phyloP scores from a whole-genome alignment of 1,284 basidiomycete genomes.

The Ceratobasidium theobromae region DNA sequence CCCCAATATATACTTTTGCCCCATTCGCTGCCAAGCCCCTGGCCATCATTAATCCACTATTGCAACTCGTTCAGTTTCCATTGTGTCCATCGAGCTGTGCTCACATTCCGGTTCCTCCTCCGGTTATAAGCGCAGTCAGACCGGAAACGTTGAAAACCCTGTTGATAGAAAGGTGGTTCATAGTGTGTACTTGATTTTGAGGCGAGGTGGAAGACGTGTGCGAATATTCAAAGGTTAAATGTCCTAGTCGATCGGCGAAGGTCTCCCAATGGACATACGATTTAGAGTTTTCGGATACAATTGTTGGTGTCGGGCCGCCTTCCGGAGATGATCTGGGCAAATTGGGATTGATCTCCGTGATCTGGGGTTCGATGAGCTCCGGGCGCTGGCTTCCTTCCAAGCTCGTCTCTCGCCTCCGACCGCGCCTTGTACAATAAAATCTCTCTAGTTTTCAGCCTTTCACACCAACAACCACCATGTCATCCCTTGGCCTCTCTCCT shows the following conservation, averaged over 20 bases:
- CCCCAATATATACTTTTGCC: slow-evolving; percentile 79
- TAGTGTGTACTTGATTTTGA: too few species aligned
- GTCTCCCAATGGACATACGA: background rate
- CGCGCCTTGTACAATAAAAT: slow-evolving; percentile 22
- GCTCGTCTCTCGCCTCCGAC: slow-evolving; percentile 5
- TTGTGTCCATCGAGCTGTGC: too few species aligned
- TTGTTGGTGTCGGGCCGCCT: slow-evolving; percentile 20
- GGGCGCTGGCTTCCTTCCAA: background rate
- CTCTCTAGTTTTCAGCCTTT: background rate
- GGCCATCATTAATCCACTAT: slow-evolving; percentile 64
- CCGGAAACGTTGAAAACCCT: slow-evolving; percentile 59
- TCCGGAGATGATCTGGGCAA: slow-evolving; percentile 13
- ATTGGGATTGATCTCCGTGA: slow-evolving; percentile 29
- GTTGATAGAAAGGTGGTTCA: slow-evolving; percentile 7
- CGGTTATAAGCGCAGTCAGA: slow-evolving; percentile 71
- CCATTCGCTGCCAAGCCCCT: slow-evolving; percentile 73
- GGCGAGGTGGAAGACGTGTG: background rate
- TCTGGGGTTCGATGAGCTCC: background rate
- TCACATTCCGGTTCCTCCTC: slow-evolving; percentile 77
- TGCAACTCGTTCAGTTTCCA: too few species aligned
- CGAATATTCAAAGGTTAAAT: background rate
- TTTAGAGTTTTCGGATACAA: background rate
- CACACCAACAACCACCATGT: background rate
- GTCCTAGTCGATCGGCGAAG: background rate
- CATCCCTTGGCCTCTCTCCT: slow-evolving; percentile 24